Evolutionary conservation across 495 filamentous ascomycete species (phyloP).

Genomic region (Lophiotrema nucula): DNA sequence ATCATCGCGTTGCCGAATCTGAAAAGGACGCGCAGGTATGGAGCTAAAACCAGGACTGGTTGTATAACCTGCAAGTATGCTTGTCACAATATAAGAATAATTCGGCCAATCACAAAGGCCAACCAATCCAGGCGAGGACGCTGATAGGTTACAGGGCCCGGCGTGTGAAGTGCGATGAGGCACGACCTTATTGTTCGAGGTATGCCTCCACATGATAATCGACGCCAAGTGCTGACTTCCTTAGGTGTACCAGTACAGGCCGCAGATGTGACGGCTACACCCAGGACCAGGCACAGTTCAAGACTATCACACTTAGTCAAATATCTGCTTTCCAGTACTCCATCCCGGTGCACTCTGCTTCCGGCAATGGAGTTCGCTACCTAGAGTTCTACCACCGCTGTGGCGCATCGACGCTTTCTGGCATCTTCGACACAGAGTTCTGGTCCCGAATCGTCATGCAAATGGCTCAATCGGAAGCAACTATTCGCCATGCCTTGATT

Average conservation of each 20-base stretch:
- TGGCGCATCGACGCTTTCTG: background rate
- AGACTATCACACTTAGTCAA: background rate
- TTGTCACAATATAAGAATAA: background rate
- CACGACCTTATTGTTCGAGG: background rate
- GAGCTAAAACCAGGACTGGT: background rate
- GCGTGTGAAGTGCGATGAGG: background rate
- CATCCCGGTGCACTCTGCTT: background rate
- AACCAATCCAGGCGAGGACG: too few relatives aligned
- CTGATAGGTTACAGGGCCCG: background rate
- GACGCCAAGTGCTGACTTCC: background rate
- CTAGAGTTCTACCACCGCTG: slow-evolving; percentile 3
- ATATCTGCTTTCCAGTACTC: background rate
- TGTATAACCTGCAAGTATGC: background rate
- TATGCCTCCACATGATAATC: background rate
- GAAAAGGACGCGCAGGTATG: too few relatives aligned
- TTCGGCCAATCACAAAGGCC: background rate
- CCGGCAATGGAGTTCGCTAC: background rate
- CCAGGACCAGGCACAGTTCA: background rate
- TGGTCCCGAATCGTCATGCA: slow-evolving; percentile 17
- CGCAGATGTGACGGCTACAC: background rate
- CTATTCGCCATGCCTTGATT: slow-evolving; percentile 15
- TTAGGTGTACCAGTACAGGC: background rate
- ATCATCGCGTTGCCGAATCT: too few relatives aligned
- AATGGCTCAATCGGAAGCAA: slow-evolving; percentile 18
- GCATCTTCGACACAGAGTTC: slow-evolving; percentile 1